Evolutionary conservation across 768 basidiomycete genomes (phyloP).

Genomic region (Mycena polygramma): DNA sequence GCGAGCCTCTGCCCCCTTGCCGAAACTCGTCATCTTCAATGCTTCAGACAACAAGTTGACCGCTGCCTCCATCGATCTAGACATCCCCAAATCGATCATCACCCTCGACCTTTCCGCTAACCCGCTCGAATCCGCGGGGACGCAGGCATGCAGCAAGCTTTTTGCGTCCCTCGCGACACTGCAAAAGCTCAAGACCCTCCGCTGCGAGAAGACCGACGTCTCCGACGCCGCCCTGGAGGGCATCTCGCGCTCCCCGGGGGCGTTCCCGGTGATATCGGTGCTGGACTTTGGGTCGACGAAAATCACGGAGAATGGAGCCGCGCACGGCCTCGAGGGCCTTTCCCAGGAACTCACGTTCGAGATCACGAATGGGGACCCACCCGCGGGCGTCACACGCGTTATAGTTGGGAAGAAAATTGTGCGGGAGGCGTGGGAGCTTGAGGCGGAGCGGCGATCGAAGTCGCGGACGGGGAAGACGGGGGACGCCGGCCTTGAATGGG

Average conservation of each 20-base stretch:
- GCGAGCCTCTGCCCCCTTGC: conserved; percentile 74
- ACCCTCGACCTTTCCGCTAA: conserved; percentile 78
- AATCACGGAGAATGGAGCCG: conserved; percentile 61
- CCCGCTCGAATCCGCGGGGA: conserved; percentile 62
- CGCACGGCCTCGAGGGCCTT: conserved; percentile 59
- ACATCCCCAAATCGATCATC: conserved; percentile 65
- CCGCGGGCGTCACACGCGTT: conserved; percentile 65
- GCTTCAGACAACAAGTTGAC: conserved; percentile 76
- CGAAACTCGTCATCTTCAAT: conserved; percentile 73
- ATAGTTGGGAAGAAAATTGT: conserved; percentile 78
- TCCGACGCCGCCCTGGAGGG: conserved; percentile 67
- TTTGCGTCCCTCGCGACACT: conserved; percentile 67
- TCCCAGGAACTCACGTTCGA: conserved; percentile 69
- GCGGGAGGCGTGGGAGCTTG: conserved; percentile 86
- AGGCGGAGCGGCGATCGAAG: conserved; percentile 69
- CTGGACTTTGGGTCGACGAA: conserved; percentile 79
- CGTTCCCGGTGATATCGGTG: conserved; percentile 66
- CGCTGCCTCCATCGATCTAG: conserved; percentile 65
- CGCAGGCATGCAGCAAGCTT: conserved; percentile 45
- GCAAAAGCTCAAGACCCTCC: conserved; percentile 67
- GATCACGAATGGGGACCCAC: conserved; percentile 65
- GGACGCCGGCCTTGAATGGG: conserved; percentile 33
- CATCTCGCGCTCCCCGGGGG: conserved; percentile 40
- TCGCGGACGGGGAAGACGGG: conserved; percentile 52
- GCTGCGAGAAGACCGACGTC: conserved; percentile 68